Conservation (phyloP, 305 asterid species). For the Plantago rigida region DNA sequence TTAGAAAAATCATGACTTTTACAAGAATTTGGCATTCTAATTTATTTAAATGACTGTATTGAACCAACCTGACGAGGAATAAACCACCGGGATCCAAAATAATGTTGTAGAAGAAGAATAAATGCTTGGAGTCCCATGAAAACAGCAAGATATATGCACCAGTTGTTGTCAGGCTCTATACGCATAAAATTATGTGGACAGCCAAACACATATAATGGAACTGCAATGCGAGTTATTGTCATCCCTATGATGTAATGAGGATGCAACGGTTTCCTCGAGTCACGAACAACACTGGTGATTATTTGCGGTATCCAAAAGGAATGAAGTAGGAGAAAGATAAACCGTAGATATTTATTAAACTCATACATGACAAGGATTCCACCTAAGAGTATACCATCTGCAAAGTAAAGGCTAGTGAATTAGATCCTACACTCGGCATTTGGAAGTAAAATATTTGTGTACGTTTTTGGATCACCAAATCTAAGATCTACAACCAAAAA, state of each 20-base stretch:
- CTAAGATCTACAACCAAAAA: constrained; percentile 3
- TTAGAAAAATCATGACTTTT: too few relatives aligned
- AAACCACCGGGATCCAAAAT: constrained; percentile 90
- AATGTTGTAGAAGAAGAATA: constrained; percentile 81
- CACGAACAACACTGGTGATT: constrained; percentile 63
- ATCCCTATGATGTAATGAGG: constrained; percentile 91
- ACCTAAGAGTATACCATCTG: constrained; percentile 92
- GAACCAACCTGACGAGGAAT: constrained; percentile 82
- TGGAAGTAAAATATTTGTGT: constrained; percentile 2
- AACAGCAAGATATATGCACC: constrained; percentile 68
- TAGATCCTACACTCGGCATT: constrained; percentile 15
- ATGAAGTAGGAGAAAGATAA: constrained; percentile 72
- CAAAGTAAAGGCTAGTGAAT: constrained; percentile 22
- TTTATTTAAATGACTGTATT: constrained; percentile 2
- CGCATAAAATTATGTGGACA: constrained; percentile 97
- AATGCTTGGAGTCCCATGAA: constrained; percentile 72
- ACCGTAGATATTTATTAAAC: constrained; percentile 64
- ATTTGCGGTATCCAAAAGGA: constrained; percentile 97
- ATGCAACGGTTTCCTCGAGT: constrained; percentile 88
- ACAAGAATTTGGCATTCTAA: neutral
- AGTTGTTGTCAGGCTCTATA: constrained; percentile 58
- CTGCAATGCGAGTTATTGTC: constrained; percentile 68
- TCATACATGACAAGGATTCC: constrained; percentile 86
- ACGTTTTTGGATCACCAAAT: neutral
- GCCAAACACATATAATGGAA: constrained; percentile 79